Conservation (phyloP, 1,284 basidiomycete genomes). For the Peniophora sp. region DNA sequence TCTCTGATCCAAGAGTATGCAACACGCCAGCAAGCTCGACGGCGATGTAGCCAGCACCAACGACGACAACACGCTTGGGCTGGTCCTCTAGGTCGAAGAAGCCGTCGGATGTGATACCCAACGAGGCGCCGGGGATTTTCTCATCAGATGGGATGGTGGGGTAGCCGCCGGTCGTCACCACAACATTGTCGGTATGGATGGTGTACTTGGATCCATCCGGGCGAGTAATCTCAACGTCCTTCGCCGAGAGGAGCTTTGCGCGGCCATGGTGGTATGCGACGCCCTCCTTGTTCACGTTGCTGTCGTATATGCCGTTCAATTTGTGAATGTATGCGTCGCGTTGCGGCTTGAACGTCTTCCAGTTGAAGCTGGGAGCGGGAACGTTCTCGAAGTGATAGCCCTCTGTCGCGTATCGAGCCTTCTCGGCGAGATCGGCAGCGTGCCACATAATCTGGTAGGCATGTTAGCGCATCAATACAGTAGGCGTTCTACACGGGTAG, state of each 20-base stretch:
- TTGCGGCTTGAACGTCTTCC: constrained; percentile 87
- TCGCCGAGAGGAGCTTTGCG: constrained; percentile 65
- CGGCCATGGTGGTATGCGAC: constrained; percentile 86
- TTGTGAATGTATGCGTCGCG: constrained; percentile 92
- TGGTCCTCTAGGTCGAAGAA: constrained; percentile 92
- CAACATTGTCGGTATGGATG: constrained; percentile 69
- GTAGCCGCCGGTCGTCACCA: constrained; percentile 82
- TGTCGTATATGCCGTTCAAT: constrained; percentile 90
- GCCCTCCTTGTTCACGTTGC: constrained; percentile 81
- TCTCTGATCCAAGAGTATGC: constrained; percentile 82
- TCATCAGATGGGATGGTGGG: constrained; percentile 80
- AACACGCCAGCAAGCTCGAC: constrained; percentile 91
- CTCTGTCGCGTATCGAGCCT: constrained; percentile 57
- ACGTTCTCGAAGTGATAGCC: constrained; percentile 73
- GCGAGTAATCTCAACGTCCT: constrained; percentile 59
- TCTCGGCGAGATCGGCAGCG: constrained; percentile 88
- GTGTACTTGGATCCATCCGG: constrained; percentile 60
- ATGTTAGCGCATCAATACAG: too few relatives aligned
- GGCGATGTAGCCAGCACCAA: constrained; percentile 97
- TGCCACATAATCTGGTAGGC: constrained; percentile 95
- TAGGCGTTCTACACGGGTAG: too few relatives aligned
- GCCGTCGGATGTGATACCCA: constrained; percentile 91
- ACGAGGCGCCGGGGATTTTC: constrained; percentile 80
- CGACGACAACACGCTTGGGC: constrained; percentile 88
- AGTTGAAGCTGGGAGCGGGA: constrained; percentile 68